phyloP scores from a whole-genome alignment of 1,284 basidiomycete species.

The Irpex rosettiformis region DNA sequence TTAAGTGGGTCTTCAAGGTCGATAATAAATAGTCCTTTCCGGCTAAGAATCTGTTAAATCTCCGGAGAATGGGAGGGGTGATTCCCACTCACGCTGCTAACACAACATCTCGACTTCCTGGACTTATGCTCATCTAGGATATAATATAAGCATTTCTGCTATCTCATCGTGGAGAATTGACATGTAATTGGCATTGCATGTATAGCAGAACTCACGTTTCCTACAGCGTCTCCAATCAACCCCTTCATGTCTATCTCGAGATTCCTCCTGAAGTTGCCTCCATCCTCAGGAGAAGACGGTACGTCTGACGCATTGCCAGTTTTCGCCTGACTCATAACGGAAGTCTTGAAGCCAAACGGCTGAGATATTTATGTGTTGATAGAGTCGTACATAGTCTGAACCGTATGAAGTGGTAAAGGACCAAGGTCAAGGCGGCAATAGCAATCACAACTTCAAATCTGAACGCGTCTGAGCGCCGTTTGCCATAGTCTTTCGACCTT shows the following conservation, averaged over 20 bases:
- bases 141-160: no score
- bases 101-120: constrained; percentile 74
- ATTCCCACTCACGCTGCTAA: constrained; percentile 63
- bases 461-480: background rate
- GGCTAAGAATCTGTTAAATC: constrained; percentile 39
- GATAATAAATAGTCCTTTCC: constrained; percentile 95
- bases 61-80: background rate
- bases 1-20: constrained; percentile 87
- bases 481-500: background rate
- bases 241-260: constrained; percentile 75
- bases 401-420: background rate
- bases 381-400: background rate
- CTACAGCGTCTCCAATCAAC: constrained; percentile 76
- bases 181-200: no score
- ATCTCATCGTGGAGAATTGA: no score
- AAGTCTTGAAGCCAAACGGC: background rate
- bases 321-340: background rate
- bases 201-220: constrained; percentile 78
- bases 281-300: constrained; percentile 24
- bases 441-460: no score
- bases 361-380: background rate
- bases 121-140: constrained; percentile 78
- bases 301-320: constrained; percentile 3
- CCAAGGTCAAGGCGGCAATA: background rate
- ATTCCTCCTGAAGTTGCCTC: constrained; percentile 50